These are phyloP conservation scores for Vicia villosa DNA, from an alignment of 306 rosid genomes.

Conservation along the genomic window DNA sequence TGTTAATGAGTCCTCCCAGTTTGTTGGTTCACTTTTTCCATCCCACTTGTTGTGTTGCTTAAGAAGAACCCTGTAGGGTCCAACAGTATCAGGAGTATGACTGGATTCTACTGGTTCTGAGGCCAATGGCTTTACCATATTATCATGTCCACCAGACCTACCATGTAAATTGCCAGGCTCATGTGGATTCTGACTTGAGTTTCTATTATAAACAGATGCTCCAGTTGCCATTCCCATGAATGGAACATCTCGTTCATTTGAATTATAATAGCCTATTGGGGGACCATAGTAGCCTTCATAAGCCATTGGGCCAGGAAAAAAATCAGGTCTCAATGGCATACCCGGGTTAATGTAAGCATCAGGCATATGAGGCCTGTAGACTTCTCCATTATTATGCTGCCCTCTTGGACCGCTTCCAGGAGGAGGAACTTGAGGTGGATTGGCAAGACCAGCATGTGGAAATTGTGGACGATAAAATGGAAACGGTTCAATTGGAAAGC, in stretches of 20 bases:
- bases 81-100: slow-evolving; percentile 54
- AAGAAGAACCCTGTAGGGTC: slow-evolving; percentile 81
- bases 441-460: slow-evolving; percentile 63
- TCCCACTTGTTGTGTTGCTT: slow-evolving; percentile 64
- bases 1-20: slow-evolving; percentile 46
- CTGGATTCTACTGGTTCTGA: slow-evolving; percentile 61
- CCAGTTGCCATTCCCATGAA: slow-evolving; percentile 71
- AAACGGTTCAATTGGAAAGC: slow-evolving; percentile 79
- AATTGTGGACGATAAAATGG: slow-evolving; percentile 75
- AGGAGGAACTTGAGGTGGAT: slow-evolving; percentile 61
- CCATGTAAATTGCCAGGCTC: slow-evolving; percentile 62
- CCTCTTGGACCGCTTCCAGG: slow-evolving; percentile 71
- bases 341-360: slow-evolving; percentile 71
- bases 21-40: slow-evolving; percentile 59
- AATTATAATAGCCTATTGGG: slow-evolving; percentile 68
- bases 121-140: slow-evolving; percentile 46
- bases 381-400: slow-evolving; percentile 78
- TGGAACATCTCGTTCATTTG: slow-evolving; percentile 75
- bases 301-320: slow-evolving; percentile 72
- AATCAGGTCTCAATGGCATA: slow-evolving; percentile 81
- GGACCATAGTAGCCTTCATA: slow-evolving; percentile 72
- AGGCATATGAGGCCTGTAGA: slow-evolving; percentile 79
- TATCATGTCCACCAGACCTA: slow-evolving; percentile 54
- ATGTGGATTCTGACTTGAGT: slow-evolving; percentile 53
- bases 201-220: slow-evolving; percentile 60